Conservation (phyloP, 2,329 filamentous ascomycete genomes). For the Cephalotrichum gorgonifer region DNA sequence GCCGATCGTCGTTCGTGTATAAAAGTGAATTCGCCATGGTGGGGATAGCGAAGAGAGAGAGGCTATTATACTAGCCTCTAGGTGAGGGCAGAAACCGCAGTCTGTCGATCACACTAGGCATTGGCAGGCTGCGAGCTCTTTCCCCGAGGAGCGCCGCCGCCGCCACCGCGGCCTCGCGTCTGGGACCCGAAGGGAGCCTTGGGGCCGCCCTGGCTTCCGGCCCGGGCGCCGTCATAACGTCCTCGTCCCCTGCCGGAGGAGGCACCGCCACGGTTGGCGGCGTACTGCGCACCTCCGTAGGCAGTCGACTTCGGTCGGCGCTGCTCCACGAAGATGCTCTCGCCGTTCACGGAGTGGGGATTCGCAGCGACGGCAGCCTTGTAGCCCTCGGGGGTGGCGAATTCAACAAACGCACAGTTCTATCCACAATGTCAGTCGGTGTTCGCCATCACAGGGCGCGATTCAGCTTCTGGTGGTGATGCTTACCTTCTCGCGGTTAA, state of each 20-base stretch:
- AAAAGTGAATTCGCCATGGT: background rate
- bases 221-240: conserved; percentile 48
- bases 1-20: background rate
- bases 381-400: conserved; percentile 70
- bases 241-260: conserved; percentile 55
- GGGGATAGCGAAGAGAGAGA: background rate
- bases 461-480: background rate
- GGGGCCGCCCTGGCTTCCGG: conserved; percentile 48
- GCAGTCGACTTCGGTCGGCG: conserved; percentile 67
- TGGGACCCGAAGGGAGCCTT: conserved; percentile 62
- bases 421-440: conserved; percentile 24
- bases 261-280: conserved; percentile 48
- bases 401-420: conserved; percentile 98
- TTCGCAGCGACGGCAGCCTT: conserved; percentile 74
- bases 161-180: conserved; percentile 45
- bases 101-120: conserved; percentile 23
- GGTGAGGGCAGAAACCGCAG: background rate
- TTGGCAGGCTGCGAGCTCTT: conserved; percentile 50
- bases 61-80: background rate
- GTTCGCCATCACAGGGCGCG: background rate
- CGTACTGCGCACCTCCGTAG: conserved; percentile 60
- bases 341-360: conserved; percentile 73
- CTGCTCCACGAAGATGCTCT: conserved; percentile 80
- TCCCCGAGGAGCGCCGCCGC: conserved; percentile 53
- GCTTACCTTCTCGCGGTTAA: conserved; percentile 73